Evolutionary conservation across 257 asterid species (phyloP), one percentile per base, ranked within the genome.

Genomic region (Vinca minor): DNA sequence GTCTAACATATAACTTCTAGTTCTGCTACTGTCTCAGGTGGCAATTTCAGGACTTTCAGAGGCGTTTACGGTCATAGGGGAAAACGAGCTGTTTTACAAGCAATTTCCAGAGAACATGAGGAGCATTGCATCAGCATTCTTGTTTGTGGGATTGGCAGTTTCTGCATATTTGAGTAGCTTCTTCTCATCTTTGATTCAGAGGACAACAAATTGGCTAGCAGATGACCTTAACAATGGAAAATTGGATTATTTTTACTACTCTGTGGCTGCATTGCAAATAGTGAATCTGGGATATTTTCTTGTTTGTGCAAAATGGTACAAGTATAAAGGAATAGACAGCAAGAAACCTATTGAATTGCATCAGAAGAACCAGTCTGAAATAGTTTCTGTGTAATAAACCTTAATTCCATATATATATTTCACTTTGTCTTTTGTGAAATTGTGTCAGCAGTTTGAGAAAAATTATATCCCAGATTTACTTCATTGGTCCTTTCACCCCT

Each of bases 51-150:
- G 97, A 8, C 56, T 87, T 2, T 85, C 94, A 0, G 97, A 89
- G 76, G 91, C 87, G 17, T 83, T 87, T 47, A 67, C 77, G 14
- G 66, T 84, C 14, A 83, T 85, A 12, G 94, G 87, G 0, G 94
- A 83, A 59, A 65, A 78, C 4, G 97, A 89, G 59, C 81, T 87
- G 21, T 85, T 69, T 69, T 82, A 87, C 65, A 85, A 81, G 68
- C 88, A 89, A 71, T 83, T 84, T 66, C 97, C 95, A 0, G 97
- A 89, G 82, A 87, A 87, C 49, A 87, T 89, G 95, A 83, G 88
- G 75, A 89, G 96, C 69, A 39, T 87, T 3, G 94, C 85, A 0
- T 87, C 86, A 48, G 81, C 97, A 0, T 79, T 89, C 62, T 71
- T 57, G 76, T 85, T 89, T 42, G 79, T 87, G 55, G 91, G 83